phyloP scores from a whole-genome alignment of 495 filamentous ascomycete species.

The Hypomontagnella monticulosa region DNA sequence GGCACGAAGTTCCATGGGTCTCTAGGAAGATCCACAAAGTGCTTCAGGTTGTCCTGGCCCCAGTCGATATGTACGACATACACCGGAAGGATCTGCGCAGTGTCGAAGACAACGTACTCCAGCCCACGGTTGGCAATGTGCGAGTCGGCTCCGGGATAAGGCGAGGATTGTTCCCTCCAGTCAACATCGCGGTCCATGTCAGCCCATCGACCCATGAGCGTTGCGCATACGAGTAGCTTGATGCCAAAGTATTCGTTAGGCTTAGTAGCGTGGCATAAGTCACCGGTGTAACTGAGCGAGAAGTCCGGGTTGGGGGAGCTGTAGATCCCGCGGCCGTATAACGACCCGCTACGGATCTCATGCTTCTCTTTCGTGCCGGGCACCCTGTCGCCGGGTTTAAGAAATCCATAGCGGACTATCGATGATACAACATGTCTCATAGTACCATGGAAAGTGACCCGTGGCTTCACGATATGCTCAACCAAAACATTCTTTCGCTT shows the following conservation, averaged over 20 bases:
- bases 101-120: conserved; percentile 57
- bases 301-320: conserved; percentile 47
- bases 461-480: conserved; percentile 45
- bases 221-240: conserved; percentile 53
- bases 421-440: conserved; percentile 47
- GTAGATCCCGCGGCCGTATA: conserved; percentile 54
- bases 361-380: conserved; percentile 36
- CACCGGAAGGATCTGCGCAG: conserved; percentile 51
- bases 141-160: conserved; percentile 43
- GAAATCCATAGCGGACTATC: conserved; percentile 56
- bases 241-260: conserved; percentile 46
- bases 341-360: conserved; percentile 45
- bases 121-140: conserved; percentile 45
- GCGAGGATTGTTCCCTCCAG: conserved; percentile 27
- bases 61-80: conserved; percentile 55
- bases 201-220: conserved; percentile 49
- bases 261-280: conserved; percentile 21
- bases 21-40: conserved; percentile 21
- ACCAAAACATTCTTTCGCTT: conserved; percentile 44
- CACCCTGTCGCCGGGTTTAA: conserved; percentile 46
- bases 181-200: conserved; percentile 37
- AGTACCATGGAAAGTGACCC: conserved; percentile 55
- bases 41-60: conserved; percentile 36
- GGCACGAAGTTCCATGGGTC: conserved; percentile 24
- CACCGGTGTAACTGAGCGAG: conserved; percentile 46